A percentile compares a stretch with the other conserved stretches of the same genome.
phyloP scores from a whole-genome alignment of 2,329 filamentous ascomycete genomes.

The Beauveria varroae region DNA sequence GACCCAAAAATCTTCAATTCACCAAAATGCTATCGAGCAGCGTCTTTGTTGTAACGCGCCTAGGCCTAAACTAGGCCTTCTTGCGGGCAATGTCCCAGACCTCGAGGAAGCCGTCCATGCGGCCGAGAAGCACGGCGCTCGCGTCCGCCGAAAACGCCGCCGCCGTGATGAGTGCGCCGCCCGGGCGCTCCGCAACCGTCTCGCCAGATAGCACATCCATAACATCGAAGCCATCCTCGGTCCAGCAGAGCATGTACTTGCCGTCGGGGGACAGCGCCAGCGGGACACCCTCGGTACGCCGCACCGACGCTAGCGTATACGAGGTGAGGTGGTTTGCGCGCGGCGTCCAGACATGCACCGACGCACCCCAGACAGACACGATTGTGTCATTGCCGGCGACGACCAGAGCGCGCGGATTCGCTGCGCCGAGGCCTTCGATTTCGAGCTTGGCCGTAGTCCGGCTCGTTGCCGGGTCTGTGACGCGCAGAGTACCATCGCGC shows the following conservation, averaged over 20 bases:
- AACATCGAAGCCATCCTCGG: conserved; percentile 34
- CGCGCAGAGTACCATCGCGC: conserved; percentile 29
- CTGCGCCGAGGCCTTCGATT: conserved; percentile 19
- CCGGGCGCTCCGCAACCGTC: conserved; percentile 22
- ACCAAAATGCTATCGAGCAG: too few species aligned
- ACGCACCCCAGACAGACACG: conserved; percentile 31
- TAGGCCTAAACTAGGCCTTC: neutral
- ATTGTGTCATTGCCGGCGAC: conserved; percentile 28
- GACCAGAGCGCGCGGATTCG: conserved; percentile 25
- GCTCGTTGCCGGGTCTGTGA: conserved; percentile 25
- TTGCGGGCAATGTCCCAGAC: conserved; percentile 22
- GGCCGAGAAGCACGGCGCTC: conserved; percentile 24
- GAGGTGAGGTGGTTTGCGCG: conserved; percentile 24
- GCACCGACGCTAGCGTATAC: conserved; percentile 28
- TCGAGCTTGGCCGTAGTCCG: conserved; percentile 31
- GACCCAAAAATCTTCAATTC: too few species aligned
- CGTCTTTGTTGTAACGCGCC: neutral
- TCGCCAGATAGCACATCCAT: conserved; percentile 29
- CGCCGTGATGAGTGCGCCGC: conserved; percentile 24
- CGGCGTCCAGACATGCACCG: conserved; percentile 31
- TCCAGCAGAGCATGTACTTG: conserved; percentile 30
- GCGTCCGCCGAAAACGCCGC: conserved; percentile 28
- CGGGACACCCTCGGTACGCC: conserved; percentile 32
- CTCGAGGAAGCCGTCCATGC: conserved; percentile 27
- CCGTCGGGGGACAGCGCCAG: conserved; percentile 31